Conservation (phyloP, 768 basidiomycete species). For the Xerocomellus amylosporus region DNA sequence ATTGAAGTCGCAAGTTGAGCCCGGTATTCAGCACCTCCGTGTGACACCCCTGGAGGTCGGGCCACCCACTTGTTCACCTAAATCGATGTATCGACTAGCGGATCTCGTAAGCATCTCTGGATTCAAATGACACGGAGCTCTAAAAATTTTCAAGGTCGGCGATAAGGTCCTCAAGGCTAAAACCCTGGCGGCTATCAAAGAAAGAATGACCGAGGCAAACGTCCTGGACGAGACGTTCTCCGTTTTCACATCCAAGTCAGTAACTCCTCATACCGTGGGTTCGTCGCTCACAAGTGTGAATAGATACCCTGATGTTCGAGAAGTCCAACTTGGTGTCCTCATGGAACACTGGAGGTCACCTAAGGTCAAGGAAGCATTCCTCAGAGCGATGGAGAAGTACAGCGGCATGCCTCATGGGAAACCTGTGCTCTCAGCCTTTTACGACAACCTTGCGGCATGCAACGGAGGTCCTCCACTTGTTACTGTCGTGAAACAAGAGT, state of each 20-base stretch:
- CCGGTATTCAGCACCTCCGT: neutral
- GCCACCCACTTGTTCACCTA: conserved; percentile 30
- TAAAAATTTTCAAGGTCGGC: conserved; percentile 6
- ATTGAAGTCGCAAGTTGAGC: conserved; percentile 16
- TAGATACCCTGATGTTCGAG: conserved; percentile 19
- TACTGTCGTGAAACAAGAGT: too few relatives aligned
- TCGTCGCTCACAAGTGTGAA: neutral
- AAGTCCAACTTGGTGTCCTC: conserved; percentile 19
- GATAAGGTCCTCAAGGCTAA: conserved; percentile 16
- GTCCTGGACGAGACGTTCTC: conserved; percentile 28
- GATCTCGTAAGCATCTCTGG: conserved; percentile 22
- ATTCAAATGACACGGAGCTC: neutral
- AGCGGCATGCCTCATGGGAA: conserved; percentile 7
- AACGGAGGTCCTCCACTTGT: neutral
- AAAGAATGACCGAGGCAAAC: conserved; percentile 16
- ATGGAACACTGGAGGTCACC: conserved; percentile 2
- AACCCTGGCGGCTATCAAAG: conserved; percentile 18
- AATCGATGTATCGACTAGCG: conserved; percentile 38
- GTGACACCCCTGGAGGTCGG: neutral
- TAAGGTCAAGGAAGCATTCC: conserved; percentile 14
- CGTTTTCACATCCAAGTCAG: conserved; percentile 26
- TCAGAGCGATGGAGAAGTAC: conserved; percentile 5
- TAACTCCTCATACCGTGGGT: neutral
- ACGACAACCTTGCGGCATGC: conserved; percentile 9
- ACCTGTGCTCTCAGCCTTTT: conserved; percentile 16